Evolutionary conservation across 495 filamentous ascomycete species (phyloP), one percentile per base, ranked within the genome.

Genomic region (Penicillium tannophilum): DNA sequence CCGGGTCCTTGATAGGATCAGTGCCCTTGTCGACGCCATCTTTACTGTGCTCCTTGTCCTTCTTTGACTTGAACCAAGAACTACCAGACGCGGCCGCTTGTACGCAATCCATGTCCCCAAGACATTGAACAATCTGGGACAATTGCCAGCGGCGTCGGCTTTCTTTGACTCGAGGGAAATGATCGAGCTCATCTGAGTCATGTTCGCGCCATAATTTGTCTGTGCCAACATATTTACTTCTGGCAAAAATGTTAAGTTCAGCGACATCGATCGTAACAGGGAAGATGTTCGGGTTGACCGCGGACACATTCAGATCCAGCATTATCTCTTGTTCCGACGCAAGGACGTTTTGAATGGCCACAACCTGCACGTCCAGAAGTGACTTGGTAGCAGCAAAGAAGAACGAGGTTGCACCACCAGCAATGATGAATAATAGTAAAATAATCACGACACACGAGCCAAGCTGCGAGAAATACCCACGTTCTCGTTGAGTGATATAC

Each of bases 271-370:
- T 84, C 9, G 88, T 87, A 26, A 98, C 86, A 16, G 89, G 85
- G 44, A 97, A 88, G 19, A 96, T 81, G 61, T 98, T 98, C 0
- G 93, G 94, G 67, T 98, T 98, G 58, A 90, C 78, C 1, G 93
- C 94, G 58, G 81, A 81, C 39, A 98, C 89, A n/a, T 89, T 85
- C 9, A 98, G 77, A 65, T 98, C 93, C 60, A 98, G 79, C 88
- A 98, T 98, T 19, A 98, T 81, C 66, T 98, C 95, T 71, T 97
- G 90, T 68, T 96, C 89, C 60, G 91, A 96, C 6, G 92, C 92
- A 31, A 98, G 82, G 17, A 98, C 91, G 63, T 96, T 93, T 61
- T 87, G 84, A 59, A 98, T 89, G 41, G 87, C 86, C 42, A 86
- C 71, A 30, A 98, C 79, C 45, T 85, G 77, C 54, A 98, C 88